Percentiles rank a stretch among this genome's conserved stretches.
Conservation (phyloP, 441 rosid genomes). For the Populus hybrid region DNA sequence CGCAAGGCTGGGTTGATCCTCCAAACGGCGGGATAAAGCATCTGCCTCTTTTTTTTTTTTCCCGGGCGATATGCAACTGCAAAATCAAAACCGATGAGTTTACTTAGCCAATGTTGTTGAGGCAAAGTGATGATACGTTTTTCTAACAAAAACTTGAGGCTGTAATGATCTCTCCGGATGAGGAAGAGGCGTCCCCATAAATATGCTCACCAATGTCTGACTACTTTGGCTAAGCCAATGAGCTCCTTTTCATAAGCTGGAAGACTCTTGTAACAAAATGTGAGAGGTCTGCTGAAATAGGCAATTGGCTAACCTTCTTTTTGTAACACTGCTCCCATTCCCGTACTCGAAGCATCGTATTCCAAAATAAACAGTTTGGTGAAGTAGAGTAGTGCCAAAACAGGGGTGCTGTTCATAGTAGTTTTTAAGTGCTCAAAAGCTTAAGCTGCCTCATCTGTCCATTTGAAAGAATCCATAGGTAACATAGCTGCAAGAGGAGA, state of each 20-base stretch:
- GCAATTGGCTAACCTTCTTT: neutral
- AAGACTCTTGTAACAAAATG: too few relatives aligned
- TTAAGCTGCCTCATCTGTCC: rapidly evolving
- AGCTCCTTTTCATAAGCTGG: neutral
- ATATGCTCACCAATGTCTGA: neutral
- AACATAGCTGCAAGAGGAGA: neutral
- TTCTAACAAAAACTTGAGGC: neutral
- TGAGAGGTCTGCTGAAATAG: neutral
- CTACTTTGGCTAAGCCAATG: neutral
- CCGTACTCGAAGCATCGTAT: neutral
- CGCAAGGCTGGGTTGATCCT: neutral
- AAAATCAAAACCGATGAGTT: neutral
- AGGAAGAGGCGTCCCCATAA: neutral
- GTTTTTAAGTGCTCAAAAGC: neutral
- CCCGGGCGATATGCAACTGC: neutral
- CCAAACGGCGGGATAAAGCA: neutral
- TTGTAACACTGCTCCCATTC: neutral
- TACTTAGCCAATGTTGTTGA: neutral
- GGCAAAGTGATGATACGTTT: neutral
- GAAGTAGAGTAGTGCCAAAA: neutral
- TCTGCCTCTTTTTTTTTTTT: neutral
- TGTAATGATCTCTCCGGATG: neutral
- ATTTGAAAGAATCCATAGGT: neutral
- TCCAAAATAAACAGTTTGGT: neutral
- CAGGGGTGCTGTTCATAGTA: neutral